phyloP scores from a whole-genome alignment of 1,284 basidiomycete genomes.

The Ustilago crameri region DNA sequence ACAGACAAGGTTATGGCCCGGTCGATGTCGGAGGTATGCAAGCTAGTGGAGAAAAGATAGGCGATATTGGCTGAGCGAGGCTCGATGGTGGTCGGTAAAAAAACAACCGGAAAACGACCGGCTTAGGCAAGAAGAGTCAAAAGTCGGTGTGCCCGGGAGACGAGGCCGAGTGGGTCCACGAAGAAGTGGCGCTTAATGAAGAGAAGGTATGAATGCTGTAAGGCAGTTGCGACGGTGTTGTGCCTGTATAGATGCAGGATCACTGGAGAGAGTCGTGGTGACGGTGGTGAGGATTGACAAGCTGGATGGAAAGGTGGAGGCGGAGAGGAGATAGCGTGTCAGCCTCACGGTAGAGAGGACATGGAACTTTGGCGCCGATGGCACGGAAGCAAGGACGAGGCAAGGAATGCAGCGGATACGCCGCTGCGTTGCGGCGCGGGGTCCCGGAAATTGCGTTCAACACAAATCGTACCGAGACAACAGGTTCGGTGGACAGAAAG shows the following conservation, averaged over 20 bases:
- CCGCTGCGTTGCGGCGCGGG: neutral
- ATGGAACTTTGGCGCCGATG: neutral
- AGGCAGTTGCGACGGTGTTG: neutral
- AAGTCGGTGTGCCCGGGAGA: neutral
- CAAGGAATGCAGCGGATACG: neutral
- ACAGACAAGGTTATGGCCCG: constrained; percentile 11
- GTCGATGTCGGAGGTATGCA: constrained; percentile 6
- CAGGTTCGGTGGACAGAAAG: too few species aligned
- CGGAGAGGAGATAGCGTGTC: too few species aligned
- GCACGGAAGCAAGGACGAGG: neutral
- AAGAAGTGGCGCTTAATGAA: neutral
- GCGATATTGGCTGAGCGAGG: constrained; percentile 7
- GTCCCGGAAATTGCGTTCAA: too few species aligned
- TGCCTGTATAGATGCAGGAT: neutral
- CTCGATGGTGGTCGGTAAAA: constrained; percentile 2
- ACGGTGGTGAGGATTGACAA: neutral
- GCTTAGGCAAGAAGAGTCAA: neutral
- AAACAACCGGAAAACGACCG: neutral
- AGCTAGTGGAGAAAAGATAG: constrained; percentile 1
- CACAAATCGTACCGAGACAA: too few species aligned
- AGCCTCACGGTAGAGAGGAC: neutral
- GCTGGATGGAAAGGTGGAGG: neutral
- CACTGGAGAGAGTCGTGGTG: neutral
- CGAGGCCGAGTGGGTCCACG: neutral
- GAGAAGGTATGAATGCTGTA: neutral